Percentiles rank a stretch among this genome's conserved stretches.
Evolutionary conservation across 2,329 filamentous ascomycete genomes (phyloP).

Genomic region (Calonectria crousiana): DNA sequence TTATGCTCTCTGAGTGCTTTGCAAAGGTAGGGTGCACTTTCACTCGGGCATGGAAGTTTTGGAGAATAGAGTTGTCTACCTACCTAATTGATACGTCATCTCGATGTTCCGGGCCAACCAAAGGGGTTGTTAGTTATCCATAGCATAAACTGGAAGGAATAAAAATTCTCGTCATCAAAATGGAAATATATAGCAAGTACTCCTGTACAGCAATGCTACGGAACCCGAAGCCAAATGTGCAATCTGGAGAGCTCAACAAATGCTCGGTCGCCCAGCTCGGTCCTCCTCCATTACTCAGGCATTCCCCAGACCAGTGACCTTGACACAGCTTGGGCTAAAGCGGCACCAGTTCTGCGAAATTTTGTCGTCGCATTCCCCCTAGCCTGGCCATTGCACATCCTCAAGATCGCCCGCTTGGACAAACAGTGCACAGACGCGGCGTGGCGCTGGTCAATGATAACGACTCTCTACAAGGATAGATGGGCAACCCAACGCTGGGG

Average conservation of each 20-base stretch:
- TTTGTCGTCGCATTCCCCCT: conserved; percentile 6
- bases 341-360: not conserved
- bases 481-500: not conserved
- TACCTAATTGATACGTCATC: not conserved
- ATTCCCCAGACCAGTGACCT: not conserved
- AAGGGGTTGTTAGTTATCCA: not conserved
- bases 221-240: not conserved
- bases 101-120: not conserved
- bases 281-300: not conserved
- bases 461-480: not conserved
- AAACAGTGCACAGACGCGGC: conserved; percentile 9
- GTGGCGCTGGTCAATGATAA: not conserved
- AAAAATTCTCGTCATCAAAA: not conserved
- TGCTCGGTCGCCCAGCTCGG: not conserved
- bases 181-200: not conserved
- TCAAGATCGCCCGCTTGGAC: not conserved
- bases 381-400: conserved; percentile 11
- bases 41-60: not conserved
- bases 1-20: not conserved
- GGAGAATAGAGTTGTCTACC: not conserved
- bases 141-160: not conserved
- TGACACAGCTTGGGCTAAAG: not conserved
- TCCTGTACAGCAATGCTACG: not conserved
- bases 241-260: not conserved
- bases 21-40: not conserved